Conservation (phyloP, 495 filamentous ascomycete genomes). For the Chaetomium tenue region DNA sequence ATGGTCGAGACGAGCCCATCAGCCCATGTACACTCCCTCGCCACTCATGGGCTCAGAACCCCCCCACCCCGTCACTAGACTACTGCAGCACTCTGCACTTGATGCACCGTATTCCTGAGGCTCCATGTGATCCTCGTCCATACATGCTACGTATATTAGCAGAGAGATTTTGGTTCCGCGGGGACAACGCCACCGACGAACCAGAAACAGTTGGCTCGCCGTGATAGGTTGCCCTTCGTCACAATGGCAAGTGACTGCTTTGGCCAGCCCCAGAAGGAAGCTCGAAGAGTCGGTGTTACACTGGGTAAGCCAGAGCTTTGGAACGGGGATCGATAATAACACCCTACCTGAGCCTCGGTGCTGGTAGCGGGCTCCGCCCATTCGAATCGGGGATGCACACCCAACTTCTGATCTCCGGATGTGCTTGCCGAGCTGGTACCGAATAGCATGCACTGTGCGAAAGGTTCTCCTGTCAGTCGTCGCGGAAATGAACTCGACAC, state of each 20-base stretch:
- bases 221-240: constrained; percentile 14
- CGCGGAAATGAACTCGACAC: neutral
- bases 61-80: neutral
- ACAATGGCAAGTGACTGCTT: constrained; percentile 20
- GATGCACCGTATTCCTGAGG: neutral
- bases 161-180: constrained; percentile 1
- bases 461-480: neutral
- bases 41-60: too few species aligned
- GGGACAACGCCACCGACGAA: constrained; percentile 10
- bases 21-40: too few species aligned
- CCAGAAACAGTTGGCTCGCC: constrained; percentile 7
- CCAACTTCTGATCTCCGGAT: constrained; percentile 1
- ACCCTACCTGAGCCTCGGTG: constrained; percentile 8
- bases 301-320: constrained; percentile 19
- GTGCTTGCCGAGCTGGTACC: neutral
- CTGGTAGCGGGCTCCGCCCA: constrained; percentile 1
- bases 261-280: constrained; percentile 22
- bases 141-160: neutral
- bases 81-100: neutral
- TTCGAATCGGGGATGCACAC: neutral
- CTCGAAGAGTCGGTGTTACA: constrained; percentile 14
- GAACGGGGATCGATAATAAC: constrained; percentile 22
- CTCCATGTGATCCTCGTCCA: neutral
- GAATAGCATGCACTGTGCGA: neutral
- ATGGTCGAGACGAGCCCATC: too few species aligned